phyloP scores from a whole-genome alignment of 225 moss, liverwort and hornwort species.

The Sphagnum contortum region DNA sequence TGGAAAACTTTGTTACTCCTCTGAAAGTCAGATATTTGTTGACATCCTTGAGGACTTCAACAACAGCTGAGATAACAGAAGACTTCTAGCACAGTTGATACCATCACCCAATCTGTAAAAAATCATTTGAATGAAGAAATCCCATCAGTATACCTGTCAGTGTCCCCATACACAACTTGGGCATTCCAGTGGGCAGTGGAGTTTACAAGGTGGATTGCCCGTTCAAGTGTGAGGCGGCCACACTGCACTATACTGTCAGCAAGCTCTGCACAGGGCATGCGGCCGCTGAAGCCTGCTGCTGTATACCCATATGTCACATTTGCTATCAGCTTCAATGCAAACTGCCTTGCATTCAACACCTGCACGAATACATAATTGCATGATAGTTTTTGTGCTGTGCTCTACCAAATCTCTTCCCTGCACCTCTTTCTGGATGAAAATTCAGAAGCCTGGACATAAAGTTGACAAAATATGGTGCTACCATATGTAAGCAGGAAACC shows the following conservation, averaged over 20 bases:
- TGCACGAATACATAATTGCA: conserved; percentile 19
- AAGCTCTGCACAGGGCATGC: conserved; percentile 99
- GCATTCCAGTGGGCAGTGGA: conserved; percentile 77
- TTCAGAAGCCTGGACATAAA: too few species aligned
- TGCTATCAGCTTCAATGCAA: conserved; percentile 93
- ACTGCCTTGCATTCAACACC: conserved; percentile 93
- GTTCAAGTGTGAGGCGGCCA: conserved; percentile 88
- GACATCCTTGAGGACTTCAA: too few species aligned
- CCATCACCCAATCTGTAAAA: background rate
- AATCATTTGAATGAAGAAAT: too few species aligned
- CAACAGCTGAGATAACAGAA: too few species aligned
- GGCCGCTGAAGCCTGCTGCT: conserved; percentile 96
- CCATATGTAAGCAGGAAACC: too few species aligned
- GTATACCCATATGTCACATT: conserved; percentile 99
- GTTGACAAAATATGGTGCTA: too few species aligned
- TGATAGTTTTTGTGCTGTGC: too few species aligned
- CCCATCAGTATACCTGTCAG: conserved; percentile 55
- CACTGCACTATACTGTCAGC: conserved; percentile 98
- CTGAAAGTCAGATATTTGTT: too few species aligned
- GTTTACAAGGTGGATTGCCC: conserved; percentile 85
- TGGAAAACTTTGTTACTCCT: too few species aligned
- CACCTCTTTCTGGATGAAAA: too few species aligned
- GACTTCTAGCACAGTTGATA: too few species aligned
- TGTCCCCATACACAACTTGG: conserved; percentile 94
- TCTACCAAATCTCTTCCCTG: too few species aligned